A percentile compares a stretch with the other conserved stretches of the same genome.
phyloP scores from a whole-genome alignment of 805 yeast genomes.

The Kuraishia piskuri region DNA sequence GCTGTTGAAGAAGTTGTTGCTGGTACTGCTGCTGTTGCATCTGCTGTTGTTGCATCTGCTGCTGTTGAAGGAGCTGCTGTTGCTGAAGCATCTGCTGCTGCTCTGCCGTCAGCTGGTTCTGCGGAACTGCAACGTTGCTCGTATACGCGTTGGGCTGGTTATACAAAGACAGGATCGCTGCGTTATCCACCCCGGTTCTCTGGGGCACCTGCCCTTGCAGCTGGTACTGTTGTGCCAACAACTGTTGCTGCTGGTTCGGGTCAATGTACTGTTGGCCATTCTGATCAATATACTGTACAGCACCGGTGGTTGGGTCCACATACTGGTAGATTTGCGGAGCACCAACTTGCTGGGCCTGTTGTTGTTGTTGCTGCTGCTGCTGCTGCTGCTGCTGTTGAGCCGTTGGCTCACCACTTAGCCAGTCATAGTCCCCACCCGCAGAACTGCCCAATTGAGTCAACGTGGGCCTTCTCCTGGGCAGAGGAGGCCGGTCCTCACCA shows the following conservation, averaged over 20 bases:
- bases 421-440: conserved; percentile 26
- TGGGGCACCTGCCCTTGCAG: conserved; percentile 16
- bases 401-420: conserved; percentile 14
- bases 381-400: conserved; percentile 11
- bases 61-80: neutral
- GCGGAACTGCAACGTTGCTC: neutral
- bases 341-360: conserved; percentile 15
- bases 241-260: conserved; percentile 30
- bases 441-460: conserved; percentile 4
- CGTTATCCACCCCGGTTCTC: conserved; percentile 24
- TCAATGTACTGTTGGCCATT: conserved; percentile 57
- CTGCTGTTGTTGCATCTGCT: conserved; percentile 2
- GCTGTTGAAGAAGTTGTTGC: neutral
- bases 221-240: conserved; percentile 13
- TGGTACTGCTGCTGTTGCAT: neutral
- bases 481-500: conserved; percentile 37
- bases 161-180: conserved; percentile 31
- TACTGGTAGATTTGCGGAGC: conserved; percentile 51
- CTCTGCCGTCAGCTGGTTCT: neutral
- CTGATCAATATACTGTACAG: conserved; percentile 56
- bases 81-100: conserved; percentile 1
- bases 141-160: conserved; percentile 22
- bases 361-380: conserved; percentile 13
- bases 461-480: conserved; percentile 30
- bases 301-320: conserved; percentile 65